These are phyloP conservation scores for Citrullus colocynthis DNA, from an alignment of 306 rosid species.

Conservation along the genomic window DNA sequence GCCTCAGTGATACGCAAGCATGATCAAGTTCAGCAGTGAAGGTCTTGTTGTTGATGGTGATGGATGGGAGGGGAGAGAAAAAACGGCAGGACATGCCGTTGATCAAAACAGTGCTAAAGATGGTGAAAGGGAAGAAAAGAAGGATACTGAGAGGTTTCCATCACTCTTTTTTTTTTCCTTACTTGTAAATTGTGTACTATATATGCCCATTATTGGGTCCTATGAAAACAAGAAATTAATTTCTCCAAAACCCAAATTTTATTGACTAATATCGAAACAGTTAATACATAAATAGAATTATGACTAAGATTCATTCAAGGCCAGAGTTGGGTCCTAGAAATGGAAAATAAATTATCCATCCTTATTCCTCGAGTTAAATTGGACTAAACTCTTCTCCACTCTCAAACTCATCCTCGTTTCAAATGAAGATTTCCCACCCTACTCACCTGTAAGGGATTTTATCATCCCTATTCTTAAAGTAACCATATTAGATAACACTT, in stretches of 20 bases:
- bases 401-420: neutral
- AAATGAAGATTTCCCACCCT: neutral
- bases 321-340: neutral
- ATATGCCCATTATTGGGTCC: neutral
- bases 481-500: neutral
- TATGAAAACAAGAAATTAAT: neutral
- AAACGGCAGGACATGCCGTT: too few species aligned
- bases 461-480: neutral
- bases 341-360: neutral
- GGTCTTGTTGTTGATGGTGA: too few species aligned
- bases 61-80: too few species aligned
- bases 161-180: neutral
- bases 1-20: too few species aligned
- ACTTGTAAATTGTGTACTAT: neutral
- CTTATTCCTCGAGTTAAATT: neutral
- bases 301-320: neutral
- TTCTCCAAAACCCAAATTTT: neutral
- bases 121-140: too few species aligned
- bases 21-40: too few species aligned
- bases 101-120: too few species aligned
- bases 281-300: neutral
- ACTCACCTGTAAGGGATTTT: neutral
- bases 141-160: too few species aligned
- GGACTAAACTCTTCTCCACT: neutral
- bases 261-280: neutral